Evolutionary conservation across 768 basidiomycete genomes (phyloP), one percentile per base, ranked within the genome.

Genomic region (Clavulina sp.): DNA sequence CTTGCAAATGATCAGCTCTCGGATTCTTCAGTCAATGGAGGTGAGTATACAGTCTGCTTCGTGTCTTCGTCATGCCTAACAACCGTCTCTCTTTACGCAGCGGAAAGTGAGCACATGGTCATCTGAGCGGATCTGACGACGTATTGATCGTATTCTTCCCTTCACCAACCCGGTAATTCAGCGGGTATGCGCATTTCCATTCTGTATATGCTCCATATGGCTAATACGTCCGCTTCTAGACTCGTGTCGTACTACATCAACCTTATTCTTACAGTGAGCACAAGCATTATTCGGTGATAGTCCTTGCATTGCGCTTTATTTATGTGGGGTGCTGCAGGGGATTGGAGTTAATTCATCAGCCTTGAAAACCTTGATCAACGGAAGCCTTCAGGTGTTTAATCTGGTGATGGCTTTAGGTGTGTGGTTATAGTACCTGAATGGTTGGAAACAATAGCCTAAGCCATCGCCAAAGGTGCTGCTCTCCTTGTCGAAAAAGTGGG

Each of bases 21-120:
- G 78, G 76, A 4, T 59, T 81, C 23, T 84, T 81, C 62, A 78
- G 78, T 0, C 84, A 86, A 55, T 84, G 81, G 83, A 78, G 76
- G 16, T 18, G 23, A 13, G 24, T n/a, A n/a, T n/a, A n/a, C n/a
- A n/a, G n/a, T n/a, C n/a, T 38, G 34, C 34, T 38, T 7, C 34
- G 19, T 7, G 19, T 38, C 34, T 19, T 38, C 19, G n/a, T n/a
- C n/a, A n/a, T n/a, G n/a, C n/a, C n/a, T n/a, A n/a, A n/a, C n/a
- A n/a, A n/a, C 34, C 9, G 7, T 7, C 34, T 38, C 9, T 7
- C 34, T 38, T 7, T 38, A 38, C 34, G 34, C 34, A 38, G 34
- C 34, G 34, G 34, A 38, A 38, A 38, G 34, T 38, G 7, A 7
- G 34, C 19, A 38, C 19, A 38, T 38, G 9, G 7, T 19, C 7